These are phyloP conservation scores for Iris macrosiphon DNA, from an alignment of 106 monocot genomes.

Conservation along the genomic window DNA sequence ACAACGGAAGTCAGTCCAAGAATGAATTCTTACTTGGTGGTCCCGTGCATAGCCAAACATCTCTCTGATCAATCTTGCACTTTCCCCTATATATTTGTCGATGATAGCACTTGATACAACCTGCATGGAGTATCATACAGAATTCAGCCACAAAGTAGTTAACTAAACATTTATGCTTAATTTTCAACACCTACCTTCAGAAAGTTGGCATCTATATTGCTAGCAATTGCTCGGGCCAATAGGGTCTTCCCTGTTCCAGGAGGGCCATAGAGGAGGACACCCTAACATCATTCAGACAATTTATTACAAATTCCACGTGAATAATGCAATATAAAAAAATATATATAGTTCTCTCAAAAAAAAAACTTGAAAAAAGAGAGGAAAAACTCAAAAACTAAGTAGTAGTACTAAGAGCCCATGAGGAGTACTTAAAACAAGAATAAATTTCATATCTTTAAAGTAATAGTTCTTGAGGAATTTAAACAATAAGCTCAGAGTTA, in stretches of 20 bases:
- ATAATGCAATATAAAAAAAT: no score
- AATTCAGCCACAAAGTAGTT: background rate
- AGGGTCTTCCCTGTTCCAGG: slow-evolving; percentile 94
- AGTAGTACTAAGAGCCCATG: background rate
- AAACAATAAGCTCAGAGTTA: background rate
- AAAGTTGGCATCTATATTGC: slow-evolving; percentile 93
- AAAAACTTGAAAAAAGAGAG: background rate
- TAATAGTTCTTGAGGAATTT: background rate
- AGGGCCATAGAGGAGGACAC: slow-evolving; percentile 90
- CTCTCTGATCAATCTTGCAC: slow-evolving; percentile 83
- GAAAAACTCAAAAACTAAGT: background rate
- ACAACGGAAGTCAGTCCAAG: background rate
- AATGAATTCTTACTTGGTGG: slow-evolving; percentile 44
- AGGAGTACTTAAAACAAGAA: background rate
- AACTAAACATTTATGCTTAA: background rate
- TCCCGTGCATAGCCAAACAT: slow-evolving; percentile 94
- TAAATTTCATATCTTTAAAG: no score
- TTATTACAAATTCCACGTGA: background rate
- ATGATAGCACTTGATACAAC: slow-evolving; percentile 95
- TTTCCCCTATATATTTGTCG: slow-evolving; percentile 95
- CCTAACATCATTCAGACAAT: slow-evolving; percentile 31
- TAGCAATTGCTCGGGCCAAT: slow-evolving; percentile 87
- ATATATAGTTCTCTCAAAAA: no score
- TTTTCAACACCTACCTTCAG: slow-evolving; percentile 50
- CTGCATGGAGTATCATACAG: slow-evolving; percentile 22